These are phyloP conservation scores for Graphilbum sp. DNA, from an alignment of 2,329 filamentous ascomycete genomes.

Conservation along the genomic window DNA sequence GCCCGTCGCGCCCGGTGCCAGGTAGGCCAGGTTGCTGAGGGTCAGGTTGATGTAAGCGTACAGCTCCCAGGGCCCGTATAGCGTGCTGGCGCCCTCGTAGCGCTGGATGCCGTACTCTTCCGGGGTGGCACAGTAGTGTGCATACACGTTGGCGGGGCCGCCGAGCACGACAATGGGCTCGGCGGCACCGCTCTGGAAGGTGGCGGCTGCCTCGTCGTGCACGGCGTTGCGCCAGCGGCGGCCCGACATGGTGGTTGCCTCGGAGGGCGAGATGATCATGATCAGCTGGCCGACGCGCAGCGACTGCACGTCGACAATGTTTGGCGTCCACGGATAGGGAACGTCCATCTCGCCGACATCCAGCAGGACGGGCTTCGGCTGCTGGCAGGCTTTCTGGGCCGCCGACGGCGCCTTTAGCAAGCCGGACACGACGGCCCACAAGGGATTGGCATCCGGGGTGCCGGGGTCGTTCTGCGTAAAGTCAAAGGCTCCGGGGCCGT, in stretches of 20 bases:
- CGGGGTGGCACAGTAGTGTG: slow-evolving; percentile 63
- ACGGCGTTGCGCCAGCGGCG: slow-evolving; percentile 69
- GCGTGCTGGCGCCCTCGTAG: slow-evolving; percentile 87
- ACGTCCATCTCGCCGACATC: slow-evolving; percentile 62
- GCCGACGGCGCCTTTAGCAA: slow-evolving; percentile 52
- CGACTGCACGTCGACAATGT: slow-evolving; percentile 75
- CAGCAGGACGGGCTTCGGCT: slow-evolving; percentile 67
- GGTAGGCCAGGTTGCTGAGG: slow-evolving; percentile 50
- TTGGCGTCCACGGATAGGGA: slow-evolving; percentile 76
- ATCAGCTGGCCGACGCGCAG: slow-evolving; percentile 70
- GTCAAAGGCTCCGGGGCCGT: slow-evolving; percentile 82
- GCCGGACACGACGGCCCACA: slow-evolving; percentile 62
- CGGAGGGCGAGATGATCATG: slow-evolving; percentile 72
- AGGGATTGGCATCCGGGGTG: slow-evolving; percentile 49
- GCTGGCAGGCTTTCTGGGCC: slow-evolving; percentile 58
- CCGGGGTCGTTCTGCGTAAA: slow-evolving; percentile 74
- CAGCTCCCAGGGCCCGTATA: slow-evolving; percentile 70
- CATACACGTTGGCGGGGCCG: slow-evolving; percentile 80
- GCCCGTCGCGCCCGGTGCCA: slow-evolving; percentile 32
- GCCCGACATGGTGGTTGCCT: slow-evolving; percentile 84
- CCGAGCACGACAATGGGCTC: slow-evolving; percentile 69
- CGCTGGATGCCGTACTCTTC: slow-evolving; percentile 56
- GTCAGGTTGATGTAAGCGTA: slow-evolving; percentile 80
- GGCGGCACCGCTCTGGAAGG: slow-evolving; percentile 20
- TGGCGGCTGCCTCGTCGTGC: slow-evolving; percentile 26